Evolutionary conservation across 2,329 filamentous ascomycete genomes (phyloP).

Genomic region (Cercospora zeae-maydis): DNA sequence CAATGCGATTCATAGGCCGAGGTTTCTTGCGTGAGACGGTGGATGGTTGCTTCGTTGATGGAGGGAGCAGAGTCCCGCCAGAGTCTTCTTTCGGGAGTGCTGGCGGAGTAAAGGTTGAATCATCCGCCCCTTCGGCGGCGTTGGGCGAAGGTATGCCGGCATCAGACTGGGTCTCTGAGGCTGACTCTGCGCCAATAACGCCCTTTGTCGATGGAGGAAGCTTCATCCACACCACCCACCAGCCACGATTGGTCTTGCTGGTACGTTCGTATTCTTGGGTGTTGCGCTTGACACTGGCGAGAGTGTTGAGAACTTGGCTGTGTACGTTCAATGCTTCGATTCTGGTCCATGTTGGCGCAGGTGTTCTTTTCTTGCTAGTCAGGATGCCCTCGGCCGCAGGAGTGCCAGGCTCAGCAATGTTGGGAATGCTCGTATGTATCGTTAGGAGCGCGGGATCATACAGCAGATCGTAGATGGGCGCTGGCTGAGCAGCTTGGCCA

Average conservation of each 20-base stretch:
- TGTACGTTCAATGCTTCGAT: slow-evolving; percentile 61
- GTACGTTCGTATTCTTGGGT: slow-evolving; percentile 56
- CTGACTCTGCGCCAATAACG: background rate
- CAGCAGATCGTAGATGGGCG: slow-evolving; percentile 57
- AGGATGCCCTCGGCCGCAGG: slow-evolving; percentile 40
- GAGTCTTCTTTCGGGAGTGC: slow-evolving; percentile 13
- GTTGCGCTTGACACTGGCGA: slow-evolving; percentile 49
- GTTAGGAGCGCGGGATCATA: slow-evolving; percentile 58
- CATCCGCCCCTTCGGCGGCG: background rate
- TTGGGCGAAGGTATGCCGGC: background rate
- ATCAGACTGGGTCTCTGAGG: background rate
- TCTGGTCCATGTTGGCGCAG: slow-evolving; percentile 47
- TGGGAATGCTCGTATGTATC: slow-evolving; percentile 60
- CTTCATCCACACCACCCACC: slow-evolving; percentile 66
- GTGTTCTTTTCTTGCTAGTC: slow-evolving; percentile 15
- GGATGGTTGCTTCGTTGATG: slow-evolving; percentile 13
- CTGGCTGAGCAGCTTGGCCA: slow-evolving; percentile 24
- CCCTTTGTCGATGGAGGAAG: slow-evolving; percentile 37
- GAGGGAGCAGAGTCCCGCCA: slow-evolving; percentile 13
- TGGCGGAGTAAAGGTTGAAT: background rate
- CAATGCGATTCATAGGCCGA: slow-evolving; percentile 37
- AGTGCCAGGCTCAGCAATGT: slow-evolving; percentile 56
- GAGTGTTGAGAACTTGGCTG: slow-evolving; percentile 56
- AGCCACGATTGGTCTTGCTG: slow-evolving; percentile 61
- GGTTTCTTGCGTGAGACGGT: slow-evolving; percentile 6